Evolutionary conservation across 192 early-diverging fungal species (phyloP).

Genomic region (Umbelopsis vinacea): DNA sequence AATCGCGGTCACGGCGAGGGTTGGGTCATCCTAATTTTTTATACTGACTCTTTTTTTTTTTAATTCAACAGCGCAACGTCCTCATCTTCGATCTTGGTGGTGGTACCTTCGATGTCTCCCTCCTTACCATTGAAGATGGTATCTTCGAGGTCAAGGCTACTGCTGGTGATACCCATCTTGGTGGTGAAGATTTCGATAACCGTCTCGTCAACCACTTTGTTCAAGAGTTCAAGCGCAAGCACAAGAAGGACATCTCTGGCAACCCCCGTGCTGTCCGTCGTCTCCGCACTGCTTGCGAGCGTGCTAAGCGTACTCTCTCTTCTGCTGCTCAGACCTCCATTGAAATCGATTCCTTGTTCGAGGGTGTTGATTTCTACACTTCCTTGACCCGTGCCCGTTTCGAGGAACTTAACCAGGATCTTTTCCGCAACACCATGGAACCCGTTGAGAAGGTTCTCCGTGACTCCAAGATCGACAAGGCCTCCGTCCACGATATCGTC

Average conservation of each 20-base stretch:
- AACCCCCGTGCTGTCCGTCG: constrained; percentile 95
- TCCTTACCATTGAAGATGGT: constrained; percentile 96
- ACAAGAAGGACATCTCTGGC: constrained; percentile 90
- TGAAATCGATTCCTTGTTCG: constrained; percentile 96
- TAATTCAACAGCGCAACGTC: constrained; percentile 74
- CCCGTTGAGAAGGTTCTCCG: constrained; percentile 97
- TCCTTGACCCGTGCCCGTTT: constrained; percentile 98
- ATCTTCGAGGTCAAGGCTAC: constrained; percentile 99
- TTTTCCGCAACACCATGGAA: constrained; percentile 94
- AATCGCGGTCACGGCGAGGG: constrained; percentile 70
- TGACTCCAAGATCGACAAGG: constrained; percentile 96
- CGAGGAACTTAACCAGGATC: constrained; percentile 97
- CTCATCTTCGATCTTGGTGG: constrained; percentile 98
- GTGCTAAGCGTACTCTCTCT: constrained; percentile 96
- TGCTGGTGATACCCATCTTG: constrained; percentile 98
- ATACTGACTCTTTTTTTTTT: background rate
- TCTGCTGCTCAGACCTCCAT: constrained; percentile 93
- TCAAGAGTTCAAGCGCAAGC: constrained; percentile 98
- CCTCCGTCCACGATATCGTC: constrained; percentile 90
- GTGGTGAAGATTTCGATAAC: constrained; percentile 99
- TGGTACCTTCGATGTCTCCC: constrained; percentile 98
- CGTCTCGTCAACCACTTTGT: constrained; percentile 94
- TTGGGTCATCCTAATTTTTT: no score
- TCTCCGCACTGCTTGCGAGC: constrained; percentile 97
- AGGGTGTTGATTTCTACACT: constrained; percentile 98